Base-by-base conservation (phyloP, 805 yeast species). In the Yamadazyma kitorensis region DNA sequence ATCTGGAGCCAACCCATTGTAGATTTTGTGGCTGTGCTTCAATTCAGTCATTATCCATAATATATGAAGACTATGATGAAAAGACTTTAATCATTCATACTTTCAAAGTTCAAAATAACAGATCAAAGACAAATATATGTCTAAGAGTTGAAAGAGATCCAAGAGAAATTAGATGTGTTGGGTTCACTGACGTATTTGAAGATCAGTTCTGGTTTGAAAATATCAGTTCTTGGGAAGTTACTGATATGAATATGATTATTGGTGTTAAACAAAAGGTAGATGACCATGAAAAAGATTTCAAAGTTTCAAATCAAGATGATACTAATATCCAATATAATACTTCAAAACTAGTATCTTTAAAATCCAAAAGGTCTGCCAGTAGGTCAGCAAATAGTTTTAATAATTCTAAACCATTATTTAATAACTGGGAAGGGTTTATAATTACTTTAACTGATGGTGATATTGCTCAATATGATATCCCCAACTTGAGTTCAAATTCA, bases 61-160 rank as follows among this genome's bases (percentile, higher is more conserved):
- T 81, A 1, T 87, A 87, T 55, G 78, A 81, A 15, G 83, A 80
- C 42, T 51, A 55, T 17, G 81, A 76, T 37, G 63, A 70, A 3
- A 70, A 70, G 4, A 72, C 77, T 6, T 55, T 85, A 33, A 78
- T 82, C 5, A 62, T 85, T 62, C 95, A 86, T 49, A 81, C 93
- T 0, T 81, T 78, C 49, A 75, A 75, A 27, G 76, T 81, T 29
- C 85, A 80, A 40, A 47, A 43, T 22, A 83, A 82, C 51, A 69
- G 80, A 37, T 87, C 94, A 7, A 83, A 84, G 49, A 82, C 77
- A 37, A 81, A 76, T 45, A 87, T 87, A 25, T 87, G 96, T 56
- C 59, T 87, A 36, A 76, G 96, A 57, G 94, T 85, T 24, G 96
- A 87, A 58, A 82, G 96, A 73, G 96, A 87, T 58, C 86, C 91